phyloP scores from a whole-genome alignment of 768 basidiomycete genomes.

The Porphyrellus cyaneotinctus region DNA sequence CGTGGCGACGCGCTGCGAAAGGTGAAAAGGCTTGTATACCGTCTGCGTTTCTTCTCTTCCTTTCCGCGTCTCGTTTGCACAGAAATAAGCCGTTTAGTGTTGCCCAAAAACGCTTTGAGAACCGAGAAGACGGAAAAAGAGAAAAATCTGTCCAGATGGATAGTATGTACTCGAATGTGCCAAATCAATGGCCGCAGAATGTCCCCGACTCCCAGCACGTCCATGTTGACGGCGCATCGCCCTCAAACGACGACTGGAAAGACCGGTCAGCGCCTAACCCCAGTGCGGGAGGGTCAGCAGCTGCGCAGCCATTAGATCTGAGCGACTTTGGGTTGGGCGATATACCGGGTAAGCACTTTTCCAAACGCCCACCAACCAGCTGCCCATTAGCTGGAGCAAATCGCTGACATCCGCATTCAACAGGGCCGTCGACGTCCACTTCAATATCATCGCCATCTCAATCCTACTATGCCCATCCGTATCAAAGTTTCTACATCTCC shows the following conservation, averaged over 20 bases:
- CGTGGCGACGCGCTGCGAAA: conserved; percentile 35
- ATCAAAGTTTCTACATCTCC: conserved; percentile 41
- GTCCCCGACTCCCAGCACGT: conserved; percentile 32
- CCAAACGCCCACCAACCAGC: conserved; percentile 27
- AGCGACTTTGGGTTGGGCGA: conserved; percentile 43
- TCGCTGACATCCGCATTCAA: conserved; percentile 10
- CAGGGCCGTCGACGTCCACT: conserved; percentile 39
- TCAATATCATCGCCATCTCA: conserved; percentile 39
- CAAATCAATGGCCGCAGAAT: conserved; percentile 40
- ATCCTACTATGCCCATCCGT: conserved; percentile 39
- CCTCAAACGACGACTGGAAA: conserved; percentile 40
- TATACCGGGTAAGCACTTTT: conserved; percentile 39
- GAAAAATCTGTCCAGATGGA: conserved; percentile 39
- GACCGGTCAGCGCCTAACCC: conserved; percentile 28
- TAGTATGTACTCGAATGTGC: conserved; percentile 45
- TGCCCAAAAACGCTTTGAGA: conserved; percentile 43
- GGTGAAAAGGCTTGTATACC: conserved; percentile 39
- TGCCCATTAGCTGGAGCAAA: neutral
- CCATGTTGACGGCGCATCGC: conserved; percentile 27
- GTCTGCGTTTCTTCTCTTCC: conserved; percentile 35
- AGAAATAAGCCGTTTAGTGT: conserved; percentile 45
- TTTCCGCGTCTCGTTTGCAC: conserved; percentile 37
- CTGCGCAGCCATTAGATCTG: conserved; percentile 37
- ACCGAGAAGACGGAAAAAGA: conserved; percentile 37
- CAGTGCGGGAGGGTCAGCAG: conserved; percentile 26